Conservation (phyloP, 1,284 basidiomycete genomes). For the Cutaneotrichosporon cavernicola region DNA sequence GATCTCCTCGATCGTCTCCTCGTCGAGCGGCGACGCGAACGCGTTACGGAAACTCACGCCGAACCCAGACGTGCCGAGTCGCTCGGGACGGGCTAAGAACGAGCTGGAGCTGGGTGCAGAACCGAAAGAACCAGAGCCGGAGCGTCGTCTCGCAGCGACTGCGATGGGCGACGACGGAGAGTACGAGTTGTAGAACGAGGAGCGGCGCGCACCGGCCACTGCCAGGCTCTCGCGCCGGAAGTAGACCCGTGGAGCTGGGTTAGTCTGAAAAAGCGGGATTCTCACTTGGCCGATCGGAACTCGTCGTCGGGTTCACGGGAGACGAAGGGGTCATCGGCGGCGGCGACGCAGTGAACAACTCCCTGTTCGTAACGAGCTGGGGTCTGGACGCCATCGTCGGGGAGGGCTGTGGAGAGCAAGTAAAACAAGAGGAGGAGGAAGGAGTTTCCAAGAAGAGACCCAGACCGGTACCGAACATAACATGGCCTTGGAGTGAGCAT, state of each 20-base stretch:
- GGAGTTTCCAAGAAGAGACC: background rate
- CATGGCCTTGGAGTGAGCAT: background rate
- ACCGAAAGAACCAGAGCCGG: background rate
- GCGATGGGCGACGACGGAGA: slow-evolving; percentile 3
- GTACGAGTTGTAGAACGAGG: slow-evolving; percentile 9
- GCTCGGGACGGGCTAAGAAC: background rate
- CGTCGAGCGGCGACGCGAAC: background rate
- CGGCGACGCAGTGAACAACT: background rate
- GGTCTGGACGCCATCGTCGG: background rate
- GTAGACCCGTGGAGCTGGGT: slow-evolving; percentile 1
- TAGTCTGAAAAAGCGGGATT: background rate
- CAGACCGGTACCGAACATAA: background rate
- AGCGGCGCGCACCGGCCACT: slow-evolving; percentile 8
- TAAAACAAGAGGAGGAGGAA: background rate
- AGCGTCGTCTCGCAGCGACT: background rate
- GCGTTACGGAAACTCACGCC: slow-evolving; percentile 9
- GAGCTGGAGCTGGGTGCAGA: background rate
- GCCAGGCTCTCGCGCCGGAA: slow-evolving; percentile 10
- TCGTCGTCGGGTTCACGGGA: background rate
- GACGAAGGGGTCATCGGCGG: slow-evolving; percentile 1
- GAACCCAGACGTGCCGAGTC: background rate
- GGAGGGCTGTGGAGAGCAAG: background rate
- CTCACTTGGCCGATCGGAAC: background rate
- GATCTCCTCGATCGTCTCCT: slow-evolving; percentile 8
- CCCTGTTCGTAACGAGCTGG: background rate